Base-by-base conservation (phyloP, 2,329 filamentous ascomycete genomes). In the Intubia oerlemansii region DNA sequence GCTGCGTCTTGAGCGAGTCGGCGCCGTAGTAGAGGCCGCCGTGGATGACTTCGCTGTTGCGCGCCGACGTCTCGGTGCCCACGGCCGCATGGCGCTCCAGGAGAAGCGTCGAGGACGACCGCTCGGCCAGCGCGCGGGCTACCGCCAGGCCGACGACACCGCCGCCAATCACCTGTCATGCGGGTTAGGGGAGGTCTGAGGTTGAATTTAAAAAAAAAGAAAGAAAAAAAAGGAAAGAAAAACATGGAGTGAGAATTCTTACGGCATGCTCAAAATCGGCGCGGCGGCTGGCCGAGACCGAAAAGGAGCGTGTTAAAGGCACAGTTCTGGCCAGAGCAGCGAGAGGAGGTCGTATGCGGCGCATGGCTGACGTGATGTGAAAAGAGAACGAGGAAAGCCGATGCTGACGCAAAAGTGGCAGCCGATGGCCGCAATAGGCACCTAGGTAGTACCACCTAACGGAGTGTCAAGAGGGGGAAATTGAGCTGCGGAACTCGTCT, bases 31-130 rank as follows among this genome's bases (percentile, higher is more conserved):
- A 95, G 37, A 95, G 63, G 10, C 88, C 88, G 1, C 80, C 88
- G 48, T 98, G 88, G 41, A 98, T 90, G 31, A 95, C 85, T 62
- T 95, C 84, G 44, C 77, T 85, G 55, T 92, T 93, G 39, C 84
- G 72, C 38, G 76, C 79, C 36, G 76, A 84, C 1, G 82, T 92
- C 54, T 93, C 84, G 17, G 70, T 85, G 28, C 84, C 84, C 16
- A 78, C 60, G 28, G 63, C 59, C 14, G 58, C 50, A 55, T 92
- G 78, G 16, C 77, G 69, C 51, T 93, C 84, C 2, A 93, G 67
- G 30, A 92, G 57, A 10, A 92, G 59, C 0, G 79, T 85, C 3
- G 66, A 67, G 5, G 62, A 54, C 18, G 67, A 56, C 34, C 36
- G 36, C 25, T 35, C 33, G 30, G 81, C 69, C 15, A 92, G 62